Base-by-base conservation (phyloP, 164 flowering plant species). In the Malania oleifera region DNA sequence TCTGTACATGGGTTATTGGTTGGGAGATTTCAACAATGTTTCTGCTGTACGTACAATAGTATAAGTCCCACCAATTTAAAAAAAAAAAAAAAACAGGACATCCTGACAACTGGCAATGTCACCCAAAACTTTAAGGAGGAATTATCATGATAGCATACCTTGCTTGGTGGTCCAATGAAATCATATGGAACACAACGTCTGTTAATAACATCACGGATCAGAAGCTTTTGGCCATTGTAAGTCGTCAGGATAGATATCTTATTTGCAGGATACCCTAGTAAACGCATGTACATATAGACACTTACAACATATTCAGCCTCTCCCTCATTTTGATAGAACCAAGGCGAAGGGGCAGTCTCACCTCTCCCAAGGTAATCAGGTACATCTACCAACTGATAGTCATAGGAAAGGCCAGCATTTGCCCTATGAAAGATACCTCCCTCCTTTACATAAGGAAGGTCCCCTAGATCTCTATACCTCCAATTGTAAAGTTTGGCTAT, bases 321-420 rank as follows among this genome's bases (percentile, higher is more conserved):
- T 61, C 96, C 99, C 73, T 84, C 97, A 67, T 93, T 93, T 60
- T 93, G 99, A 72, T 90, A 93, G 62, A 93, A 93, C 97, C 97
- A 93, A 14, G 99, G 97, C 34, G 97, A 93, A 50, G 99, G 99
- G n/a, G 97, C 90, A 57, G 60, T 69, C 73, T 93, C 99, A 46
- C 99, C 99, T 71, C 57, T 82, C 29, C 87, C 99, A 65, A 75
- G 73, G 73, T 88, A 88, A 74, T 93, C 99, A 52, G 95, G 96
- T 34, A 93, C 99, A 72, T 90, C 88, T 27, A 93, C 82, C 41
- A 93, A 73, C 73, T 93, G 99, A 77, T 90, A 93, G 11, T 93
- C 99, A 73, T 73, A 90, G 11, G 89, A 76, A 62, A 90, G 88
- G 57, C 99, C 99, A 64, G 93, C 73, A 83, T 90, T 93, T 67